phyloP scores from a whole-genome alignment of 805 yeast genomes.

The Spathaspora passalidarum region DNA sequence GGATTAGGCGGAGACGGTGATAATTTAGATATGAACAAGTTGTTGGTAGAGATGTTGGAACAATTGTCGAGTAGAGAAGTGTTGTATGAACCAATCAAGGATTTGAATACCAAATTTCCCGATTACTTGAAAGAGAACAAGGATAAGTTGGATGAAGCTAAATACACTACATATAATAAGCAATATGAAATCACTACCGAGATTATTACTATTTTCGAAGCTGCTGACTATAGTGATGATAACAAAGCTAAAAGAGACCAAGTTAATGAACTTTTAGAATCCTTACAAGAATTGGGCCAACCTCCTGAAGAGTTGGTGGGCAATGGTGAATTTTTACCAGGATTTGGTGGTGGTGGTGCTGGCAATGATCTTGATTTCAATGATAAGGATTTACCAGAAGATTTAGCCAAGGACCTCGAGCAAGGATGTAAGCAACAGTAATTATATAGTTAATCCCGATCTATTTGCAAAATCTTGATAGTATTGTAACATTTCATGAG shows the following conservation, averaged over 20 bases:
- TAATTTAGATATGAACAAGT: slow-evolving; percentile 59
- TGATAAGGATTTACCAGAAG: slow-evolving; percentile 53
- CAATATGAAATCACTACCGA: slow-evolving; percentile 63
- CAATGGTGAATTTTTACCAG: slow-evolving; percentile 41
- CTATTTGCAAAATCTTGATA: slow-evolving; percentile 54
- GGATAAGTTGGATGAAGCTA: slow-evolving; percentile 41
- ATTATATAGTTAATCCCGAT: slow-evolving; percentile 28
- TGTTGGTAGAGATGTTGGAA: slow-evolving; percentile 70
- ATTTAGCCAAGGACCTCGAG: slow-evolving; percentile 50
- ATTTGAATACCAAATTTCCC: slow-evolving; percentile 69
- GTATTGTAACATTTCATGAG: slow-evolving; percentile 78
- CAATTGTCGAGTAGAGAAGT: slow-evolving; percentile 84
- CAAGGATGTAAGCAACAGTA: slow-evolving; percentile 52
- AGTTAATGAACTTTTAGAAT: slow-evolving; percentile 59
- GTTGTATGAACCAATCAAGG: slow-evolving; percentile 84
- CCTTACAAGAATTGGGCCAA: slow-evolving; percentile 71
- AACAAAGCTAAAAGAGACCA: slow-evolving; percentile 42
- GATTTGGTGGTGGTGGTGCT: slow-evolving; percentile 31
- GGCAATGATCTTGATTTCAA: slow-evolving; percentile 43
- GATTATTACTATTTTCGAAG: slow-evolving; percentile 67
- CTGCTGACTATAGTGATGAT: slow-evolving; percentile 55
- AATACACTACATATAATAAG: slow-evolving; percentile 49
- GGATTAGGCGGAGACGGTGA: slow-evolving; percentile 42
- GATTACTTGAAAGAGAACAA: slow-evolving; percentile 60
- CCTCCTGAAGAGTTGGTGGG: slow-evolving; percentile 78